These are phyloP conservation scores for Leptographium radiaticola DNA, from an alignment of 2,329 filamentous ascomycete genomes.

Conservation along the genomic window DNA sequence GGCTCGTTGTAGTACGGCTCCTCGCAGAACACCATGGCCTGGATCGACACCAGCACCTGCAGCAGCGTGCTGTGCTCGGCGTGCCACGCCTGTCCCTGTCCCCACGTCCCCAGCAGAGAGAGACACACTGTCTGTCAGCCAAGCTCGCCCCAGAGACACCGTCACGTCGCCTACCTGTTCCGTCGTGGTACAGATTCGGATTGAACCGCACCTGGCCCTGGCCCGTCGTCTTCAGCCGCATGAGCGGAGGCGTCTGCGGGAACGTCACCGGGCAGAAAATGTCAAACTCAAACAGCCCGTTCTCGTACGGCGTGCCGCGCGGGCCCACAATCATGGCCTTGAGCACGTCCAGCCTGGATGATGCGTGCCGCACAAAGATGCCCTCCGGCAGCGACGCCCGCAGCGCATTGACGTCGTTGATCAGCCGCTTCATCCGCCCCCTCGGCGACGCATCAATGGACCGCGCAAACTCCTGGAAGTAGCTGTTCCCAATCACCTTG, in stretches of 20 bases:
- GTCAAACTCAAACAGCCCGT: constrained; percentile 43
- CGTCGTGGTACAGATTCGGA: constrained; percentile 36
- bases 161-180: constrained; percentile 25
- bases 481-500: constrained; percentile 18
- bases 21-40: constrained; percentile 42
- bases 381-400: constrained; percentile 33
- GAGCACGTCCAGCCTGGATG: constrained; percentile 33
- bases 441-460: constrained; percentile 6
- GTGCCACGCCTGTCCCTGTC: constrained; percentile 29
- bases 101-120: constrained; percentile 35
- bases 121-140: constrained; percentile 25
- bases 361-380: constrained; percentile 34
- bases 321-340: constrained; percentile 38
- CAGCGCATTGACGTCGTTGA: constrained; percentile 31
- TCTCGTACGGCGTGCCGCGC: constrained; percentile 35
- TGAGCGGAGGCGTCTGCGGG: constrained; percentile 26
- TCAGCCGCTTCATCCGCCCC: constrained; percentile 33
- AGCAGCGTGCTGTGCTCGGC: constrained; percentile 32
- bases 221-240: constrained; percentile 32
- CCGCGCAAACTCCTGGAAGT: constrained; percentile 11
- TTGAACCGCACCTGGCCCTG: constrained; percentile 28
- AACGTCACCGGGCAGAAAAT: constrained; percentile 29
- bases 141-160: neutral
- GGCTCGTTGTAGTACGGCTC: constrained; percentile 44
- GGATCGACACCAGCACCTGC: constrained; percentile 41